phyloP scores from a whole-genome alignment of 2,329 filamentous ascomycete species.

The Dactylellina parvicollis region DNA sequence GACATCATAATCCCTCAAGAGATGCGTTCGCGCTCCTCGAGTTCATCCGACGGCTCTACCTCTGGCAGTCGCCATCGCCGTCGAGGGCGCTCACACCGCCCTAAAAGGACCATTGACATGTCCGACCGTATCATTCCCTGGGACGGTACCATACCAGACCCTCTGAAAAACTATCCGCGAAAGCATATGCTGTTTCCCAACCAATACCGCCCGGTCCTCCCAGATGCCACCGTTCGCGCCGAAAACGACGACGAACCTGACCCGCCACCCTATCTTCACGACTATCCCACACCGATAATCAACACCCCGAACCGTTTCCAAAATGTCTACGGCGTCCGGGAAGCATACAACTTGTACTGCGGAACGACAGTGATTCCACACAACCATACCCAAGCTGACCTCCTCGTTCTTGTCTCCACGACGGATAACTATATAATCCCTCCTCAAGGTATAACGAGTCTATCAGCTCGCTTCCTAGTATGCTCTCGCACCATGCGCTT shows the following conservation, averaged over 20 bases:
- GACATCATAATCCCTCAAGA: too few species aligned
- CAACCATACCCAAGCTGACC: not conserved
- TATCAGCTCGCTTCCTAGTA: slow-evolving; percentile 29
- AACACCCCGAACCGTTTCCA: not conserved
- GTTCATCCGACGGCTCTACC: not conserved
- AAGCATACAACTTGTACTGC: not conserved
- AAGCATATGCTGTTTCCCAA: slow-evolving; percentile 21
- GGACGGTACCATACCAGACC: slow-evolving; percentile 17
- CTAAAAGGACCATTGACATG: not conserved
- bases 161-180: not conserved
- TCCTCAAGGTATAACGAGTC: not conserved
- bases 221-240: not conserved
- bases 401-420: slow-evolving; percentile 10
- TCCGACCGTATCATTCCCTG: slow-evolving; percentile 5
- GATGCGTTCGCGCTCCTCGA: too few species aligned
- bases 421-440: not conserved
- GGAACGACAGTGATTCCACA: slow-evolving; percentile 30
- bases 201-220: not conserved
- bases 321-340: not conserved
- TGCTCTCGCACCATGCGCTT: not conserved
- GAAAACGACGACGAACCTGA: not conserved
- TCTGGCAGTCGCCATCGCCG: not conserved
- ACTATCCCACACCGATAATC: not conserved
- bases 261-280: not conserved
- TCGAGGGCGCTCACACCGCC: not conserved